A percentile compares a stretch with the other conserved stretches of the same genome.
Conservation (phyloP, 768 basidiomycete genomes). For the Chalciporus chontae region DNA sequence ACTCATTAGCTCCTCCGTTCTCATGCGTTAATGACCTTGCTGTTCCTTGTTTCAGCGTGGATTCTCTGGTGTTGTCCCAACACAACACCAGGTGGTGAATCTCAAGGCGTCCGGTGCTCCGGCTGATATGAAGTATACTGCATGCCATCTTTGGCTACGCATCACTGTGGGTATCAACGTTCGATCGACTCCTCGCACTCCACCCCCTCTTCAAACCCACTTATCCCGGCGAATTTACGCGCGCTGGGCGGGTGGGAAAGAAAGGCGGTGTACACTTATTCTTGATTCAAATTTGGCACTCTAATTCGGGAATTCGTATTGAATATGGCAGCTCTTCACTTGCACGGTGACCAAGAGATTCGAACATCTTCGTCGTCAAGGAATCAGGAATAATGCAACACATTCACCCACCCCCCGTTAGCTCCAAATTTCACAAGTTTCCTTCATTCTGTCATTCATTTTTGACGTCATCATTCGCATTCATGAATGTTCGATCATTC, state of each 20-base stretch:
- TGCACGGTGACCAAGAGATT: not conserved
- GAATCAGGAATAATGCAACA: not conserved
- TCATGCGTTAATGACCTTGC: constrained; percentile 1
- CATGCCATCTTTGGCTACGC: not conserved
- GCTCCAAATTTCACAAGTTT: not conserved
- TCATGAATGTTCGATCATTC: not conserved
- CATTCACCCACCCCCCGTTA: not conserved
- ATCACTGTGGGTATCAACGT: too few species aligned
- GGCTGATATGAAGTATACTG: not conserved
- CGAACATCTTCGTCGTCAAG: not conserved
- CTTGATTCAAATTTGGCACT: not conserved
- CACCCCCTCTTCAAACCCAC: not conserved
- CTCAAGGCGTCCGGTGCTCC: not conserved
- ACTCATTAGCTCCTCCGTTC: not conserved
- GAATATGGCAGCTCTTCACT: not conserved
- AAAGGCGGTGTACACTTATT: too few species aligned
- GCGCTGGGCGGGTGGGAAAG: too few species aligned
- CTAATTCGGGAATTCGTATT: not conserved
- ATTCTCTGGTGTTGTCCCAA: not conserved
- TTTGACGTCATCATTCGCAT: not conserved
- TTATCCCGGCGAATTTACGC: too few species aligned
- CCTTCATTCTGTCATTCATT: not conserved
- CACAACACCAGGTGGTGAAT: not conserved
- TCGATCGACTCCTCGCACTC: not conserved
- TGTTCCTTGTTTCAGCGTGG: constrained; percentile 4